A percentile compares a stretch with the other conserved stretches of the same genome.
These are phyloP conservation scores for Alternaria ethzedia DNA, from an alignment of 2,329 filamentous ascomycete genomes.

Conservation along the genomic window DNA sequence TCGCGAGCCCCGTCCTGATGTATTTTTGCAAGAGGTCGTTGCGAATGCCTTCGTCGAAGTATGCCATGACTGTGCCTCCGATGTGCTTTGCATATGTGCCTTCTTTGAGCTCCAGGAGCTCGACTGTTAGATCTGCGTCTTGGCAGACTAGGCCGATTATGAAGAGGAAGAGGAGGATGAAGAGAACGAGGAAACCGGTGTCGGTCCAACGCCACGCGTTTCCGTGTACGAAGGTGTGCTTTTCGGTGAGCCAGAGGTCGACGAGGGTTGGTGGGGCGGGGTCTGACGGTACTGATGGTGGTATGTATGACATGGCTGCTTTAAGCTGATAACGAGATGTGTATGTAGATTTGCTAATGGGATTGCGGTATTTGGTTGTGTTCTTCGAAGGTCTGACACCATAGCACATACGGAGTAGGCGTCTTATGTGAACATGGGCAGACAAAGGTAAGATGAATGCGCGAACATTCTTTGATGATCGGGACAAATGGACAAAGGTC, in stretches of 20 bases:
- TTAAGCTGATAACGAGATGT: neutral
- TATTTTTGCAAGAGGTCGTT: neutral
- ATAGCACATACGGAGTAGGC: neutral
- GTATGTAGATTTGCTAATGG: neutral
- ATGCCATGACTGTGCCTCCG: neutral
- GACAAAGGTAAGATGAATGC: neutral
- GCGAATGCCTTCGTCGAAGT: neutral
- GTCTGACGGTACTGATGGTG: neutral
- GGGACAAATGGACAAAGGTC: neutral
- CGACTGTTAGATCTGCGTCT: neutral
- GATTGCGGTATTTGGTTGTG: neutral
- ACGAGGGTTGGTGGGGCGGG: neutral
- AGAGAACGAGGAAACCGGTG: neutral
- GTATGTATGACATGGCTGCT: neutral
- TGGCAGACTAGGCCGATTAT: neutral
- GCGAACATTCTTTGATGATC: neutral
- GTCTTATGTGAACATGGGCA: neutral
- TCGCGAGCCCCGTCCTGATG: rapidly evolving
- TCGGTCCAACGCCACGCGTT: neutral
- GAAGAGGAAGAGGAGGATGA: neutral
- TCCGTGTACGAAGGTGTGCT: neutral
- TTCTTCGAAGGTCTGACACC: neutral
- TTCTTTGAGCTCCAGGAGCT: neutral
- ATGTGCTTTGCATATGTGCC: neutral
- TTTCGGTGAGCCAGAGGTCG: neutral